Conservation (phyloP, 2,329 filamentous ascomycete genomes). For the Xylaria sp. region DNA sequence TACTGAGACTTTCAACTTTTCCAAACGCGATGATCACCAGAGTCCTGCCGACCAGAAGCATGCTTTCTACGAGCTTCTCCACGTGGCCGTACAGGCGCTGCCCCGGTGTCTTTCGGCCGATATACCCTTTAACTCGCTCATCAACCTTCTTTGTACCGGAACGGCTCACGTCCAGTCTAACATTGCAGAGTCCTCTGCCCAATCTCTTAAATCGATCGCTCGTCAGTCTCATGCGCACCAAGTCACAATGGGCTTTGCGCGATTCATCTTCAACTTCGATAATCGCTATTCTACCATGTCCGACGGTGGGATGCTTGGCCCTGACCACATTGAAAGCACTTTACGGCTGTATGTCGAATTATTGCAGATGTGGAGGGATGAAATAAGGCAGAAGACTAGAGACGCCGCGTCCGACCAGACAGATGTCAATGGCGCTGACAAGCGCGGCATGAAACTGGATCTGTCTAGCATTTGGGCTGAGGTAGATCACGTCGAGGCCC, state of each 20-base stretch:
- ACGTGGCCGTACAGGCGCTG: conserved; percentile 92
- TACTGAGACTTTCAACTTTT: conserved; percentile 89
- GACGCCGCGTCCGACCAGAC: conserved; percentile 68
- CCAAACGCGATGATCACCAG: conserved; percentile 76
- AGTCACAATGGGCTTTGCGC: conserved; percentile 93
- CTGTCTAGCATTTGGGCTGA: conserved; percentile 87
- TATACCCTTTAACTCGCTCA: conserved; percentile 89
- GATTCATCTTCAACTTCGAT: conserved; percentile 99
- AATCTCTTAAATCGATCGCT: conserved; percentile 93
- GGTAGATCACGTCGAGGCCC: conserved; percentile 95
- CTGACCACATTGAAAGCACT: conserved; percentile 93
- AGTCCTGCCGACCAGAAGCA: conserved; percentile 81
- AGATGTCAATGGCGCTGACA: conserved; percentile 67
- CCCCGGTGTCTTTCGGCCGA: conserved; percentile 91
- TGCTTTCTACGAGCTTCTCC: conserved; percentile 91
- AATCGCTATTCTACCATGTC: conserved; percentile 97
- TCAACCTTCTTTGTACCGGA: conserved; percentile 93
- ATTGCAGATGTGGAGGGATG: conserved; percentile 95
- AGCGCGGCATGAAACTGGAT: conserved; percentile 76
- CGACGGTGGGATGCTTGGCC: conserved; percentile 93
- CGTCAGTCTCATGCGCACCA: conserved; percentile 90
- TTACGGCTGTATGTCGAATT: conserved; percentile 90
- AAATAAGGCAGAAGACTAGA: conserved; percentile 84
- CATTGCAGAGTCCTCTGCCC: conserved; percentile 88
- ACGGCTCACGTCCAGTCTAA: conserved; percentile 93